Evolutionary conservation across 2,329 filamentous ascomycete genomes (phyloP), one percentile per base, ranked within the genome.

Genomic region (Cladosporium phlei): DNA sequence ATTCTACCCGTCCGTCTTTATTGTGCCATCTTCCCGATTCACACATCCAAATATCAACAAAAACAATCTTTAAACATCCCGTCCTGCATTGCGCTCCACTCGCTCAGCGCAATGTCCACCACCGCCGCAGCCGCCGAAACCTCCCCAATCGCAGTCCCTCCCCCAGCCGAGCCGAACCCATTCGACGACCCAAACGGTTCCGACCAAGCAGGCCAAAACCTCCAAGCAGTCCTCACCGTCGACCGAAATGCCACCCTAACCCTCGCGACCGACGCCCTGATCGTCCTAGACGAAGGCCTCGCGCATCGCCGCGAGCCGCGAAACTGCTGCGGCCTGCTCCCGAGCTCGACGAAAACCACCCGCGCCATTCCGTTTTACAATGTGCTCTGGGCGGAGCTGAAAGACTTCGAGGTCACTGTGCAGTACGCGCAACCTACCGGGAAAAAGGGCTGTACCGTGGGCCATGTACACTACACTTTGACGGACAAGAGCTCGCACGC

Each of bases 381-480:
- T 63, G 71, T 96, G 51, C 80, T 96, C 38, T 94, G 88, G 83
- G 87, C 85, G 29, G 82, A 87, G 54, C 63, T 85, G 21, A 71
- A 73, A 38, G 72, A 77, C 34, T 72, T 69, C 44, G 74, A 77
- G 22, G 68, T 95, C 39, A 77, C 76, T 6, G 81, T 97, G 61
- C 79, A 84, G 42, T 93, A 88, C 64, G 88, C 88, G 37, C 68
- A 77, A 24, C 74, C 76, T 1, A 76, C 78, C 27, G 66, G 67
- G 10, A 64, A 59, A 40, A 73, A 76, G 20, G 70, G 75, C 37
- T 74, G 90, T 38, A 75, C 76, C 19, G 75, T 81, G 8, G 73
- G 75, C 8, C 79, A 75, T 46, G 69, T 89, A 52, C 76, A 75
- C 45, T 85, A 88, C 59, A 64, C 73, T 0, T 65, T 87, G 44